phyloP scores from a whole-genome alignment of 345 rosid species.

The Melastoma malabathricum region DNA sequence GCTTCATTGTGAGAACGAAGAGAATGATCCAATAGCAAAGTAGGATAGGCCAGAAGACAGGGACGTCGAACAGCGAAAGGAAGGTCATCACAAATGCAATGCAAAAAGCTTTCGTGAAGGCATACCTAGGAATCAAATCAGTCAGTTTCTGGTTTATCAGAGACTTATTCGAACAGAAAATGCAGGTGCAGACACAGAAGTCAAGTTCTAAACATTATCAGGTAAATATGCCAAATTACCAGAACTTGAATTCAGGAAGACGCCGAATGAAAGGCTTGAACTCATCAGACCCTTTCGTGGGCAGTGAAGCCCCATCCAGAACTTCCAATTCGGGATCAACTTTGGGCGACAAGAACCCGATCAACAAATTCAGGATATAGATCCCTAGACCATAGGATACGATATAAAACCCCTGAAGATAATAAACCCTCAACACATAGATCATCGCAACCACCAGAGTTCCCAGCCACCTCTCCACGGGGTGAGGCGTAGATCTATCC shows the following conservation, averaged over 20 bases:
- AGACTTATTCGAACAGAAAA: not conserved
- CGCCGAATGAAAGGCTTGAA: slow-evolving; percentile 73
- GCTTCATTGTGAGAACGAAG: slow-evolving; percentile 63
- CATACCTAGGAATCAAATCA: slow-evolving; percentile 29
- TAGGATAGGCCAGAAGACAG: slow-evolving; percentile 83
- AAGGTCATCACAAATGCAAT: slow-evolving; percentile 69
- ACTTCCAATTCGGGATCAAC: slow-evolving; percentile 73
- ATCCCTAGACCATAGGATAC: slow-evolving; percentile 70
- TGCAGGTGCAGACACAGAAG: too few species aligned
- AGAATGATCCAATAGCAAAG: slow-evolving; percentile 67
- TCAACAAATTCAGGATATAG: slow-evolving; percentile 65
- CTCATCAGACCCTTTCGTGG: slow-evolving; percentile 43
- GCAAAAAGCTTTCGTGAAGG: slow-evolving; percentile 58
- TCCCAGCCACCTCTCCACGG: slow-evolving; percentile 45
- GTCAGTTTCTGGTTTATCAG: not conserved
- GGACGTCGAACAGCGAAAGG: slow-evolving; percentile 63
- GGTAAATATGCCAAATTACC: slow-evolving; percentile 24
- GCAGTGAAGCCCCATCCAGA: slow-evolving; percentile 36
- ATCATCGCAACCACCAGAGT: slow-evolving; percentile 38
- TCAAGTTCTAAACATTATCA: not conserved
- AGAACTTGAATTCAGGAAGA: slow-evolving; percentile 73
- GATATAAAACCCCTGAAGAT: slow-evolving; percentile 52
- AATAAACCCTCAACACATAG: slow-evolving; percentile 45
- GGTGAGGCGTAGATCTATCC: slow-evolving; percentile 44
- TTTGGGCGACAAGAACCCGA: slow-evolving; percentile 70